phyloP scores from a whole-genome alignment of 2,329 filamentous ascomycete species.

The Arthrobotrys iridis region DNA sequence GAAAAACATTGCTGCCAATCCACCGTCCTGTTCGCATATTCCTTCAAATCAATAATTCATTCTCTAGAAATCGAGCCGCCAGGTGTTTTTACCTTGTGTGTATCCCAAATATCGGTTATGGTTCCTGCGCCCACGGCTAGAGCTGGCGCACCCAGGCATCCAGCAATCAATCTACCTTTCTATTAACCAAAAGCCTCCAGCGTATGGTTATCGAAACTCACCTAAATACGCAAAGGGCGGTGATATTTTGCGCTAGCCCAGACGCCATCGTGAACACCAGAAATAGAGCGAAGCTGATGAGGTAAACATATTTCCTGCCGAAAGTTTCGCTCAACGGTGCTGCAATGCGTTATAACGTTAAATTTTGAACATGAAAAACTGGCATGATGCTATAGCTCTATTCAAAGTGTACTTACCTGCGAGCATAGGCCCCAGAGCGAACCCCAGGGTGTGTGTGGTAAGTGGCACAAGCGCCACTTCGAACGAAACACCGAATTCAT shows the following conservation, averaged over 20 bases:
- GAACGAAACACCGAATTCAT: conserved; percentile 49
- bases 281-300: conserved; percentile 58
- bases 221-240: conserved; percentile 39
- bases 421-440: conserved; percentile 57
- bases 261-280: conserved; percentile 58
- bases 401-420: conserved; percentile 50
- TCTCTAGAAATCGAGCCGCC: background rate
- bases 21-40: conserved; percentile 31
- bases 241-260: conserved; percentile 56
- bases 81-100: conserved; percentile 36
- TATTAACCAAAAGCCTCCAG: conserved; percentile 52
- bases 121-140: conserved; percentile 66
- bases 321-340: conserved; percentile 51
- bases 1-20: conserved; percentile 47
- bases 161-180: conserved; percentile 62
- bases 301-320: conserved; percentile 57
- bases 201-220: background rate
- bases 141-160: conserved; percentile 62
- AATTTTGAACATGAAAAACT: too few relatives aligned
- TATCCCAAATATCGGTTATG: conserved; percentile 65
- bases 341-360: conserved; percentile 45
- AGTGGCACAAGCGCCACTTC: conserved; percentile 55
- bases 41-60: background rate
- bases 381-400: conserved; percentile 5
- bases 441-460: conserved; percentile 56